Evolutionary conservation across 768 basidiomycete genomes (phyloP).

Genomic region (Gymnopilus junonius): DNA sequence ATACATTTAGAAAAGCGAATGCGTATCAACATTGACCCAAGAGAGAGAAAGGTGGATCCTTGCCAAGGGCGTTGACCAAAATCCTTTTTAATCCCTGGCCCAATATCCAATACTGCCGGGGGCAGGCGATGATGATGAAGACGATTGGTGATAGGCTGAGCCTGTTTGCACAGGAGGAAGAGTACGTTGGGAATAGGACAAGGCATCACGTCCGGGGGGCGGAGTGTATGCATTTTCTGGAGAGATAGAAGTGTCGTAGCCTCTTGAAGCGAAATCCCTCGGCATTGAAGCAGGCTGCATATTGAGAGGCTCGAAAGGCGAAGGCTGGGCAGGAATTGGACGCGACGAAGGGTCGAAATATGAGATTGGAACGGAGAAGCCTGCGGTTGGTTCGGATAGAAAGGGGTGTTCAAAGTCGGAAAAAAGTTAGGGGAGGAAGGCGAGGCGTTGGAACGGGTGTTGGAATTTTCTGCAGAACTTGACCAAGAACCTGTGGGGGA

Average conservation of each 20-base stretch:
- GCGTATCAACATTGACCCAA: background rate
- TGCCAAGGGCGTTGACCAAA: background rate
- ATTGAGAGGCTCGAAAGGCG: conserved; percentile 20
- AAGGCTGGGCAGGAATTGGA: conserved; percentile 8
- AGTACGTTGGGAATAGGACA: conserved; percentile 29
- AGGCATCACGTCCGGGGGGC: conserved; percentile 18
- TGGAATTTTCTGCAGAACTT: conserved; percentile 14
- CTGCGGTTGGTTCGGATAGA: conserved; percentile 49
- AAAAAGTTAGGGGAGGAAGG: conserved; percentile 38
- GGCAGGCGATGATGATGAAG: conserved; percentile 26
- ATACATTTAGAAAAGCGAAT: conserved; percentile 13
- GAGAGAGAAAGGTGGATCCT: background rate
- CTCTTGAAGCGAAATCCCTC: conserved; percentile 17
- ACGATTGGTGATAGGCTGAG: conserved; percentile 27
- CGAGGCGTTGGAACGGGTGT: conserved; percentile 15
- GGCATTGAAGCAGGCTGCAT: conserved; percentile 16
- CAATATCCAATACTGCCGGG: conserved; percentile 24
- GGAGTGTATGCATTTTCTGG: conserved; percentile 21
- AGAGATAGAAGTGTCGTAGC: conserved; percentile 19
- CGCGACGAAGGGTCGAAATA: conserved; percentile 13
- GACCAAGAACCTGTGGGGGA: conserved; percentile 23
- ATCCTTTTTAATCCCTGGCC: conserved; percentile 24
- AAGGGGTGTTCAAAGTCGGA: conserved; percentile 61
- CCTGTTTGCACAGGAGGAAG: conserved; percentile 32
- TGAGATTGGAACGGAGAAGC: conserved; percentile 34